Conservation (phyloP, 345 rosid species). For the Carallia pectinifolia region DNA sequence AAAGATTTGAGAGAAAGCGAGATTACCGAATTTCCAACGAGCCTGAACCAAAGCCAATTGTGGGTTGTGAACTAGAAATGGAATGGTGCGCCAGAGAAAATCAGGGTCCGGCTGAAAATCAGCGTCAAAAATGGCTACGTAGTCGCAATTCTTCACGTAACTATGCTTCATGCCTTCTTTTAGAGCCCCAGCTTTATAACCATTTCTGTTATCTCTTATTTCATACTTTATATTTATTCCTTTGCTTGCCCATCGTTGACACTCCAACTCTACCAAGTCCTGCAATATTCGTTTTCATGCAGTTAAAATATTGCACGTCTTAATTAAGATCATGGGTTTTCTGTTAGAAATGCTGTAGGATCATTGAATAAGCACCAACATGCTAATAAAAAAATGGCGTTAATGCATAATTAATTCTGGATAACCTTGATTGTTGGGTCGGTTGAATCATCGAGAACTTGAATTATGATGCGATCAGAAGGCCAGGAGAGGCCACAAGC, state of each 20-base stretch:
- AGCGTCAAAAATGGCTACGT: constrained; percentile 89
- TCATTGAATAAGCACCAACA: not conserved
- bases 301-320: not conserved
- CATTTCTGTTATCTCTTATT: constrained; percentile 75
- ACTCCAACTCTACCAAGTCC: constrained; percentile 87
- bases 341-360: not conserved
- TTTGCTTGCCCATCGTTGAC: constrained; percentile 94
- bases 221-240: constrained; percentile 91
- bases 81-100: constrained; percentile 80
- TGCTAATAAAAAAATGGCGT: not conserved
- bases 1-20: constrained; percentile 7
- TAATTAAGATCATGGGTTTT: not conserved
- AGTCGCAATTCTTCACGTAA: constrained; percentile 80
- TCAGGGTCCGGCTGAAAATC: constrained; percentile 98
- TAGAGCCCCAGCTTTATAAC: constrained; percentile 90
- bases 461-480: constrained; percentile 76
- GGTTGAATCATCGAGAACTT: constrained; percentile 95
- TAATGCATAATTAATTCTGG: not conserved
- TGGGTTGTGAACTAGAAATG: constrained; percentile 76
- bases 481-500: constrained; percentile 99
- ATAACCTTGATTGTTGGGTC: constrained; percentile 80
- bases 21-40: constrained; percentile 96
- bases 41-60: constrained; percentile 78
- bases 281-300: constrained; percentile 20
- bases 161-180: constrained; percentile 91